Percentiles rank a stretch among this genome's conserved stretches.
These are phyloP conservation scores for Penicillium sp. DNA, from an alignment of 2,329 filamentous ascomycete species.

Conservation along the genomic window DNA sequence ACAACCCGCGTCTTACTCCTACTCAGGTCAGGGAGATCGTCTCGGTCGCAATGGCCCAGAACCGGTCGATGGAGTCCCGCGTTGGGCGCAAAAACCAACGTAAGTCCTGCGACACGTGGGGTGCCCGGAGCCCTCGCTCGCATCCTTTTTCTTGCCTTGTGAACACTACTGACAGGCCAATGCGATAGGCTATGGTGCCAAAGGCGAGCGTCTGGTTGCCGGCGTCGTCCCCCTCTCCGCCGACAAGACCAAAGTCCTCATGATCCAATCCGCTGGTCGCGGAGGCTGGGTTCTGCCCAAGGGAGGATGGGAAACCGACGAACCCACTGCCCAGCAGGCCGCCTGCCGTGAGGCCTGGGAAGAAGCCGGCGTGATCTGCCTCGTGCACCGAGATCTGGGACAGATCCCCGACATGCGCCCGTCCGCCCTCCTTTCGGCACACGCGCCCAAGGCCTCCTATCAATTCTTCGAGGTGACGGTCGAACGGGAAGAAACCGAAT, in stretches of 20 bases:
- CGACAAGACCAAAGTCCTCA: slow-evolving; percentile 82
- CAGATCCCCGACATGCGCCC: slow-evolving; percentile 77
- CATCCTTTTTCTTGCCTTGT: slow-evolving; percentile 6
- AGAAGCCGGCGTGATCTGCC: slow-evolving; percentile 87
- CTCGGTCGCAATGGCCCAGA: slow-evolving; percentile 40
- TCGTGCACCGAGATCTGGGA: slow-evolving; percentile 79
- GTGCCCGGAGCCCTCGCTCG: slow-evolving; percentile 4
- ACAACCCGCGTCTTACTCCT: no score
- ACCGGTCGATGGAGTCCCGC: slow-evolving; percentile 48
- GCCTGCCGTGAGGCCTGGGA: slow-evolving; percentile 92
- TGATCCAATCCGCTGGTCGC: slow-evolving; percentile 88
- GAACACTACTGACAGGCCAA: no score
- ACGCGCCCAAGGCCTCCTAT: slow-evolving; percentile 63
- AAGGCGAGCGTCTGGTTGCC: slow-evolving; percentile 91
- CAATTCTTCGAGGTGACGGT: slow-evolving; percentile 78
- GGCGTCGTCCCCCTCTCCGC: slow-evolving; percentile 85
- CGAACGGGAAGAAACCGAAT: slow-evolving; percentile 75
- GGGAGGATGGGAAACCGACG: slow-evolving; percentile 95
- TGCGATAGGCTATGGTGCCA: slow-evolving; percentile 75
- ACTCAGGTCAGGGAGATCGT: slow-evolving; percentile 1
- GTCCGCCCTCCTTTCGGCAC: slow-evolving; percentile 49
- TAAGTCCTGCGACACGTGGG: slow-evolving; percentile 39
- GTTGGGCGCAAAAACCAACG: slow-evolving; percentile 51
- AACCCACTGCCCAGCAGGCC: slow-evolving; percentile 80
- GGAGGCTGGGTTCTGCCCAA: slow-evolving; percentile 97